phyloP scores from a whole-genome alignment of 73 alveolate genomes.

The Breviolum minutum region DNA sequence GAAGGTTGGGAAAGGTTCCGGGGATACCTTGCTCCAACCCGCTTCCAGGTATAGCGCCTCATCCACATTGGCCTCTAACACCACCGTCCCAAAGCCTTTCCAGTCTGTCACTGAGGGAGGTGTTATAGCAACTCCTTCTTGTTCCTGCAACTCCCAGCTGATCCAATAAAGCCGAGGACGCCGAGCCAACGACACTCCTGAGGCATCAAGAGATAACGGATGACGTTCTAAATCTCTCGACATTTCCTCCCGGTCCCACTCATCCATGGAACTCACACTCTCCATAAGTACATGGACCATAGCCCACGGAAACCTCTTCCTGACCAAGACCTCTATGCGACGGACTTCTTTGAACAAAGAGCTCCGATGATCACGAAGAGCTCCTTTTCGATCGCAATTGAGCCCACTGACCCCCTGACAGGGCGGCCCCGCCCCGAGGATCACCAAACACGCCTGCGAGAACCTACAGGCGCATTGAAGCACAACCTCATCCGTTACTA shows the following conservation, averaged over 20 bases:
- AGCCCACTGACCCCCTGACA: conserved; percentile 4
- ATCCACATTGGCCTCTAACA: not conserved
- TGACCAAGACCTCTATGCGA: not conserved
- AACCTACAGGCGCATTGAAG: not conserved
- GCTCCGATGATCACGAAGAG: not conserved
- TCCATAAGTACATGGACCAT: not conserved
- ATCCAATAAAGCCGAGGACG: not conserved
- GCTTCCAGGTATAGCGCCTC: not conserved
- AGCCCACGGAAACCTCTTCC: not conserved
- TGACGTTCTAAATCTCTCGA: not conserved
- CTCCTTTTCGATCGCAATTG: not conserved
- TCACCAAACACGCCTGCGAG: not conserved
- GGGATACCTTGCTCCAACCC: not conserved
- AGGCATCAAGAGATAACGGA: not conserved
- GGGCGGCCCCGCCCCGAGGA: not conserved
- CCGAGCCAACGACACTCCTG: not conserved
- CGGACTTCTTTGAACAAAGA: not conserved
- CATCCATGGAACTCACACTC: not conserved
- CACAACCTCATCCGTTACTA: not conserved
- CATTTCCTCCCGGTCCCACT: not conserved
- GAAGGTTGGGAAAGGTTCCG: not conserved
- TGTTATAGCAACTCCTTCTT: not conserved
- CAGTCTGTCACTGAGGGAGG: not conserved
- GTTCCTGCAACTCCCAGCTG: not conserved
- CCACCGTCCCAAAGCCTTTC: not conserved